Conservation (phyloP, 177 flowering plant species). For the Vitis hybrid region DNA sequence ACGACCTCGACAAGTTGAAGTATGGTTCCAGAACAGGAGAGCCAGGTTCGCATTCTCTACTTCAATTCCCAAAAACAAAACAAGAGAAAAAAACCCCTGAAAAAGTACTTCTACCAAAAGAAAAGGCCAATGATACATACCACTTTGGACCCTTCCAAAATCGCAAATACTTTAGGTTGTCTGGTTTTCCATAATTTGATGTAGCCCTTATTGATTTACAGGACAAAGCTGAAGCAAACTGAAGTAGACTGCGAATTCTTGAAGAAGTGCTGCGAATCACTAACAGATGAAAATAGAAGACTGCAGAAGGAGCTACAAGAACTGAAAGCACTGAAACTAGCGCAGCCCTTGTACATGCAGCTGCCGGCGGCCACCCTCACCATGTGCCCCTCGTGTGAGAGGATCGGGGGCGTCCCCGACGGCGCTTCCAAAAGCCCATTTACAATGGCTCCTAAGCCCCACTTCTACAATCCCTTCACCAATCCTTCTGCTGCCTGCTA, state of each 20-base stretch:
- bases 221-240: conserved; percentile 89
- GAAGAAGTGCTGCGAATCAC: conserved; percentile 77
- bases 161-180: not conserved
- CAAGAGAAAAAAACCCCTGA: too few species aligned
- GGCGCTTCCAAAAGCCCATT: conserved; percentile 36
- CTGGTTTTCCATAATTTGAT: not conserved
- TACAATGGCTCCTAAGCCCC: conserved; percentile 45
- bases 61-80: too few species aligned
- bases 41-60: conserved; percentile 47
- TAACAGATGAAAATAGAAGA: conserved; percentile 74
- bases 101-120: too few species aligned
- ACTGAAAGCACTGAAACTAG: conserved; percentile 56
- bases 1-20: conserved; percentile 75
- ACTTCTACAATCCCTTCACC: conserved; percentile 54
- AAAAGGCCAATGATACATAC: not conserved
- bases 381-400: conserved; percentile 81
- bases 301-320: conserved; percentile 75
- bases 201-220: conserved; percentile 17
- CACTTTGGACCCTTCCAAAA: not conserved
- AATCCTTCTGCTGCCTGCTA: conserved; percentile 63
- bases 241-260: conserved; percentile 81
- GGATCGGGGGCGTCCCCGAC: conserved; percentile 38
- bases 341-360: conserved; percentile 63
- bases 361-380: conserved; percentile 76
- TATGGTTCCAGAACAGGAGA: conserved; percentile 81